phyloP scores from a whole-genome alignment of 2,329 filamentous ascomycete species.

The Parastagonospora nodorum region DNA sequence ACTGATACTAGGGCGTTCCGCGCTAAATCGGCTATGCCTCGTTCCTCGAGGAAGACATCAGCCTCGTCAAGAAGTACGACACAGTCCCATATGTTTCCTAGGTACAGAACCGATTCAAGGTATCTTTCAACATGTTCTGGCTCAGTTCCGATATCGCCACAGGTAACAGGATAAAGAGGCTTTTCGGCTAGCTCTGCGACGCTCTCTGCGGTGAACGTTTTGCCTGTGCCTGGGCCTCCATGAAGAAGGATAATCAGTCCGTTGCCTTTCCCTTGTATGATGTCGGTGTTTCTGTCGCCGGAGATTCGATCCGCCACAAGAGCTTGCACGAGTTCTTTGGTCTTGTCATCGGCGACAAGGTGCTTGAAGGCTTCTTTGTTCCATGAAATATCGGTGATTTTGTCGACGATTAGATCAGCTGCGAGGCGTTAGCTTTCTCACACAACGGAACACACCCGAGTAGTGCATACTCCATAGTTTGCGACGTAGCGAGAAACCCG shows the following conservation, averaged over 20 bases:
- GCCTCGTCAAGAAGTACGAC: no score
- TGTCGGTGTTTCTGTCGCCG: slow-evolving; percentile 2
- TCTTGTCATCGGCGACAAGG: slow-evolving; percentile 5
- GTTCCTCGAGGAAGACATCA: no score
- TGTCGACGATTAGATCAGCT: slow-evolving; percentile 12
- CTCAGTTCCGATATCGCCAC: slow-evolving; percentile 39
- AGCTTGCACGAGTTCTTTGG: slow-evolving; percentile 13
- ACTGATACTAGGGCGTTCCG: slow-evolving; percentile 25
- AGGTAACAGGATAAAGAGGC: slow-evolving; percentile 29
- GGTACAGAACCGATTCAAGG: slow-evolving; percentile 21
- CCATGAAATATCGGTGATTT: slow-evolving; percentile 8
- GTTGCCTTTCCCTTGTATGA: slow-evolving; percentile 32
- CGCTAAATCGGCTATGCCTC: slow-evolving; percentile 17
- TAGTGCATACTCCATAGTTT: slow-evolving; percentile 13
- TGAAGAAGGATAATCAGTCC: slow-evolving; percentile 20
- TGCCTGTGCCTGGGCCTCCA: slow-evolving; percentile 16
- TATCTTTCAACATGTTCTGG: slow-evolving; percentile 50
- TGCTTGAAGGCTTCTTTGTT: slow-evolving; percentile 11
- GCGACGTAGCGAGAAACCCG: slow-evolving; percentile 3
- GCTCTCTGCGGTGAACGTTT: slow-evolving; percentile 17
- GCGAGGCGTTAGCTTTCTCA: background rate
- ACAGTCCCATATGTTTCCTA: slow-evolving; percentile 40
- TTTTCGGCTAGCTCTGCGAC: slow-evolving; percentile 14
- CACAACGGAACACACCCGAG: background rate
- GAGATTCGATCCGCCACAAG: slow-evolving; percentile 9